phyloP scores from a whole-genome alignment of 208 protist species.

The Wallacemonas sp. region DNA sequence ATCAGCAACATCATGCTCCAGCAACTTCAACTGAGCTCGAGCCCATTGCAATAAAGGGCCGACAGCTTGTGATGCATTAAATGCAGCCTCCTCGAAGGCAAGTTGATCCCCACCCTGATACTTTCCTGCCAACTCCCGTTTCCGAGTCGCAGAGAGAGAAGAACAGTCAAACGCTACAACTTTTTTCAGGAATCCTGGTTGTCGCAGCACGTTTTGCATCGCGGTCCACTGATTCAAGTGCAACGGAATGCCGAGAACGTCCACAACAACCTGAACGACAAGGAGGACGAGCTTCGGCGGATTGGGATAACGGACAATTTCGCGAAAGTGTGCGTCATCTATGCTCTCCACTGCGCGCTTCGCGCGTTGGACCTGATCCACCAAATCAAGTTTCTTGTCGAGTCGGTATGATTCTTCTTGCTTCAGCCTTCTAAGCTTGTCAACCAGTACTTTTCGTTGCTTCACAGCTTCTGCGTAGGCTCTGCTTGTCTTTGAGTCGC shows the following conservation, averaged over 20 bases:
- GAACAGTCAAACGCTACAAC: slow-evolving; percentile 36
- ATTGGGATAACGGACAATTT: slow-evolving; percentile 26
- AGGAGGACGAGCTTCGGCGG: slow-evolving; percentile 19
- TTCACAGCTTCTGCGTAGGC: background rate
- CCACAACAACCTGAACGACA: slow-evolving; percentile 35
- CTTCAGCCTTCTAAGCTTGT: background rate
- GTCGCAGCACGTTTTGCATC: slow-evolving; percentile 19
- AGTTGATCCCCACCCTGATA: slow-evolving; percentile 18
- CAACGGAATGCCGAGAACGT: slow-evolving; percentile 27
- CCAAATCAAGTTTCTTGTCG: slow-evolving; percentile 14
- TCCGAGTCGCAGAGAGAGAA: slow-evolving; percentile 13
- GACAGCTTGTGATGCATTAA: slow-evolving; percentile 28
- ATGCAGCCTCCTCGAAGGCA: slow-evolving; percentile 16
- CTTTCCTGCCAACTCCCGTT: slow-evolving; percentile 19
- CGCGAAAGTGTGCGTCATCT: slow-evolving; percentile 26
- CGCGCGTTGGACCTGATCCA: slow-evolving; percentile 25
- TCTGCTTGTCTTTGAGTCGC: background rate
- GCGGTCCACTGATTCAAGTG: slow-evolving; percentile 12
- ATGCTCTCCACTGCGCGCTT: slow-evolving; percentile 24
- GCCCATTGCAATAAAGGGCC: slow-evolving; percentile 37
- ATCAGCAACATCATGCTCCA: slow-evolving; percentile 5
- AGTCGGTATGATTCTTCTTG: slow-evolving; percentile 4
- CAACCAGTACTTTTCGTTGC: slow-evolving; percentile 3
- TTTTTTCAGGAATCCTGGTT: slow-evolving; percentile 28
- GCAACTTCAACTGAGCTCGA: slow-evolving; percentile 27